Percentiles rank a stretch among this genome's conserved stretches.
These are phyloP conservation scores for Samsoniella hepiali DNA, from an alignment of 2,329 filamentous ascomycete genomes.

Conservation along the genomic window DNA sequence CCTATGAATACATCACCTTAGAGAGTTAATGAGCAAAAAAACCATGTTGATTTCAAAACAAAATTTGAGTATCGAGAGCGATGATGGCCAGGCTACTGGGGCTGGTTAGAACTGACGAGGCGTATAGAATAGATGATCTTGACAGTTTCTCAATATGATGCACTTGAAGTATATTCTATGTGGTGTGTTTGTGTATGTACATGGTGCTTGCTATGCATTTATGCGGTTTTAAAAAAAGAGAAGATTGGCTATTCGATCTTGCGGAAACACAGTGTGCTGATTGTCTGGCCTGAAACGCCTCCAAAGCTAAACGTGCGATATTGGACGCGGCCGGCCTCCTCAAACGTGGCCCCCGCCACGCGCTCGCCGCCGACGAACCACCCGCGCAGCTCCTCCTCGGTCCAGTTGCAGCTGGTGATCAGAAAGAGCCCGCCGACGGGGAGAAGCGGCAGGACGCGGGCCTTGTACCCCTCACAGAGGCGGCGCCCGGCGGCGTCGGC, in stretches of 20 bases:
- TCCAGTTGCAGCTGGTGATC: conserved; percentile 98
- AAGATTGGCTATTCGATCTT: conserved; percentile 28
- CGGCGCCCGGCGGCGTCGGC: conserved; percentile 51
- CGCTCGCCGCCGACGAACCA: conserved; percentile 63
- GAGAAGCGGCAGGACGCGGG: conserved; percentile 65
- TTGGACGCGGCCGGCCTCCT: conserved; percentile 64
- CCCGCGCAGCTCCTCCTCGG: conserved; percentile 73
- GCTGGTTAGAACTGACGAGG: conserved; percentile 2
- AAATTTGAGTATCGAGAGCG: conserved; percentile 16
- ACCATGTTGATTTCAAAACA: conserved; percentile 22
- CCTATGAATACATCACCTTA: conserved; percentile 66
- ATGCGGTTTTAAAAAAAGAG: background rate
- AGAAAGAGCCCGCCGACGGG: conserved; percentile 70
- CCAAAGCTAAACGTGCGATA: conserved; percentile 90
- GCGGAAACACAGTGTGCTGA: conserved; percentile 81
- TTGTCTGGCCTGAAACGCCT: conserved; percentile 81
- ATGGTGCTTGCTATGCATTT: conserved; percentile 17
- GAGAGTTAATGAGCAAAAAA: conserved; percentile 36
- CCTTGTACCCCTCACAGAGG: conserved; percentile 72
- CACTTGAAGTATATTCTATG: conserved; percentile 15
- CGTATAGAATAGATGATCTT: conserved; percentile 17
- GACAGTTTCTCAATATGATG: conserved; percentile 6
- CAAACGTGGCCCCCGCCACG: conserved; percentile 45
- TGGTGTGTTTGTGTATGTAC: conserved; percentile 24
- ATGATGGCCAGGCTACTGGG: conserved; percentile 4